These are phyloP conservation scores for Ceratocystis cacaofunesta DNA, from an alignment of 2,329 filamentous ascomycete genomes.

Conservation along the genomic window DNA sequence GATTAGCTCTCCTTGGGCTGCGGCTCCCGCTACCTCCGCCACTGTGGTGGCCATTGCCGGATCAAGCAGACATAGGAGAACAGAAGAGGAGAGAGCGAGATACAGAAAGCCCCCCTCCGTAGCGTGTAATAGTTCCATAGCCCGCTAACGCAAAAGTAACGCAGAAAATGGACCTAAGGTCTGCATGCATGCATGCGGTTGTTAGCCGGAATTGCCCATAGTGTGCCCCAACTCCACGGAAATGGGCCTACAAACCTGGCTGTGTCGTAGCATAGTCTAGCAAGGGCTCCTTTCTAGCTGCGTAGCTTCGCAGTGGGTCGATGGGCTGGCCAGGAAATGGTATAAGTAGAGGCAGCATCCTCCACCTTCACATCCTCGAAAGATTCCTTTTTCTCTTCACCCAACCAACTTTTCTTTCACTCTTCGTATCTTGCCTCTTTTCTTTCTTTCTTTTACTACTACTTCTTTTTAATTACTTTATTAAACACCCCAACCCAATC, in stretches of 20 bases:
- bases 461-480: neutral
- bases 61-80: neutral
- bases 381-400: neutral
- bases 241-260: neutral
- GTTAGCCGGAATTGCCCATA: neutral
- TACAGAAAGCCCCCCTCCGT: neutral
- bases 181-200: no score
- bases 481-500: neutral
- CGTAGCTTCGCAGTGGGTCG: neutral
- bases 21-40: neutral
- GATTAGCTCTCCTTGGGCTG: neutral
- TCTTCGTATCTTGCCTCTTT: neutral
- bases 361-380: neutral
- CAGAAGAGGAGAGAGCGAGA: neutral
- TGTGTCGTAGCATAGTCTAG: neutral
- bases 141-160: no score
- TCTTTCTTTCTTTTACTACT: neutral
- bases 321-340: neutral
- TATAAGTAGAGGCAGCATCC: neutral
- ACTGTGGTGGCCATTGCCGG: neutral
- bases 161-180: no score
- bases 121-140: neutral
- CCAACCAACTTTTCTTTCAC: neutral
- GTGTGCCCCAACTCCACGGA: neutral
- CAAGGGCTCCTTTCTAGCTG: no score